phyloP scores from a whole-genome alignment of 2,329 filamentous ascomycete genomes.

The Nemania serpens region DNA sequence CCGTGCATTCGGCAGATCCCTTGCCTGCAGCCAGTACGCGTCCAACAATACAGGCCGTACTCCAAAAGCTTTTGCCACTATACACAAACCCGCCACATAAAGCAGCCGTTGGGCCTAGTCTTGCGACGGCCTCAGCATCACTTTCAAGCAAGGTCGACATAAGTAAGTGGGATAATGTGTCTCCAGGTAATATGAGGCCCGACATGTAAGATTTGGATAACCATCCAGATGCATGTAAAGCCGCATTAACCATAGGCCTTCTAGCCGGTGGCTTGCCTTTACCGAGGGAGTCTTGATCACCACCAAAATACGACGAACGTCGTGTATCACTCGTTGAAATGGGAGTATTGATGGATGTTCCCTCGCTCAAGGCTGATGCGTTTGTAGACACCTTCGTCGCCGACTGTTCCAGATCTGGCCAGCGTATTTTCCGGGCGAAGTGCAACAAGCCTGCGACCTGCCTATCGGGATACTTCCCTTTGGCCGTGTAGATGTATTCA shows the following conservation, averaged over 20 bases:
- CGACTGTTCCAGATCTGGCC: conserved; percentile 63
- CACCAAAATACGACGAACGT: conserved; percentile 54
- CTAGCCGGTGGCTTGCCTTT: conserved; percentile 46
- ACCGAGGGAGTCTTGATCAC: conserved; percentile 35
- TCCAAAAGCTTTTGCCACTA: conserved; percentile 69
- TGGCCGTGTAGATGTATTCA: conserved; percentile 53
- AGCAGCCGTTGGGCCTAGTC: conserved; percentile 64
- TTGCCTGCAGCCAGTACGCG: conserved; percentile 66
- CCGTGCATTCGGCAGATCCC: conserved; percentile 68
- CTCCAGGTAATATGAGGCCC: conserved; percentile 67
- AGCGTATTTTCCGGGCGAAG: conserved; percentile 65
- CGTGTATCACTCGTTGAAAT: conserved; percentile 45
- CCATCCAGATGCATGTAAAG: conserved; percentile 65
- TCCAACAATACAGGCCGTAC: conserved; percentile 67
- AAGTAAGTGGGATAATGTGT: conserved; percentile 64
- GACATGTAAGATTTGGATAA: conserved; percentile 71
- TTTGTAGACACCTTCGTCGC: conserved; percentile 55
- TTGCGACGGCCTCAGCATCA: conserved; percentile 62
- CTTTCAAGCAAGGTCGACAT: conserved; percentile 70
- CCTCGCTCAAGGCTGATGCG: conserved; percentile 49
- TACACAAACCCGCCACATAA: conserved; percentile 69
- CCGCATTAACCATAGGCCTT: conserved; percentile 60
- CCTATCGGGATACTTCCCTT: conserved; percentile 59
- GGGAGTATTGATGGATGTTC: conserved; percentile 48
- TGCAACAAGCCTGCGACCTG: conserved; percentile 66